phyloP scores from a whole-genome alignment of 768 basidiomycete species.

The Calocera cornea region DNA sequence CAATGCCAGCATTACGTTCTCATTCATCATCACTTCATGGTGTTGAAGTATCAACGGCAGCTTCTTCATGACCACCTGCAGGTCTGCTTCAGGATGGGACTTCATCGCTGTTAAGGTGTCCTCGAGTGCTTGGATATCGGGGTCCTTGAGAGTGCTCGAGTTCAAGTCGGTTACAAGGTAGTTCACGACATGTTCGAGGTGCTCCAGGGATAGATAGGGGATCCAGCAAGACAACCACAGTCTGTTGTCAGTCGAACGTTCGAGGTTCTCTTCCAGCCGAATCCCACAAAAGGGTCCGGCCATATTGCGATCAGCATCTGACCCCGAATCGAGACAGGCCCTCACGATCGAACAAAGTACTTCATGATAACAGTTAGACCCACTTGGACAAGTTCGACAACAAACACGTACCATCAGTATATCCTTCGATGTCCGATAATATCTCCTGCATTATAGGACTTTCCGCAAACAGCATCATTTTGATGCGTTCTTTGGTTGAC shows the following conservation, averaged over 20 bases:
- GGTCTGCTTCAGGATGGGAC: no score
- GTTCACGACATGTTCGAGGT: not conserved
- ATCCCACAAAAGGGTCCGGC: conserved; percentile 30
- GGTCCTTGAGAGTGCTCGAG: no score
- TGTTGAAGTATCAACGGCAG: not conserved
- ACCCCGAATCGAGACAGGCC: conserved; percentile 27
- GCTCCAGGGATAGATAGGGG: not conserved
- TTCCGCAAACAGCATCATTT: not conserved
- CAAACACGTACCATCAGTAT: not conserved
- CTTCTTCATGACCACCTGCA: not conserved
- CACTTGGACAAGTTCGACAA: not conserved
- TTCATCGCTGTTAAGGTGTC: no score
- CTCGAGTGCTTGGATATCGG: no score
- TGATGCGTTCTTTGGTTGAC: not conserved
- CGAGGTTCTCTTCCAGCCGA: conserved; percentile 22
- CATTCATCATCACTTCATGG: not conserved
- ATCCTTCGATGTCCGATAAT: not conserved
- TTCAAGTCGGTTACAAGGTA: no score
- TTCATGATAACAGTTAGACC: conserved; percentile 17
- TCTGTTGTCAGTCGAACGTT: not conserved
- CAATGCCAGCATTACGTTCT: not conserved
- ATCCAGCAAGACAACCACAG: not conserved
- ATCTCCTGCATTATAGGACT: not conserved
- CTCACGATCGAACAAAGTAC: conserved; percentile 33
- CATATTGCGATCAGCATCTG: conserved; percentile 28